Percentiles rank a stretch among this genome's conserved stretches.
Conservation (phyloP, 805 yeast species). For the Babjeviella inositovora region DNA sequence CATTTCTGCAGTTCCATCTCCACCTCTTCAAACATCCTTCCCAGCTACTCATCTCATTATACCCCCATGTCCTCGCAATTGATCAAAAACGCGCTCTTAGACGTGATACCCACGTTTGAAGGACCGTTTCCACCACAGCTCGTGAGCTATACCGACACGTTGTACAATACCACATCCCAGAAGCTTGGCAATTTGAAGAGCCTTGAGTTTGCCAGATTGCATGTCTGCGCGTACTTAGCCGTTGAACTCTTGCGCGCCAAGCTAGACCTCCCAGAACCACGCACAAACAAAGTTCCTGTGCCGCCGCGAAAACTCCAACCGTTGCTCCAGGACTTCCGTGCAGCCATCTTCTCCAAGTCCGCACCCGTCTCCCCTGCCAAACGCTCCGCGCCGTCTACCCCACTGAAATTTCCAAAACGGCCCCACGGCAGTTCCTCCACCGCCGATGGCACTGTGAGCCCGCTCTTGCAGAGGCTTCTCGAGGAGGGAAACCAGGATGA, state of each 20-base stretch:
- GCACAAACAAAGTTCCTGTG: slow-evolving; percentile 36
- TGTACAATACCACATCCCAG: slow-evolving; percentile 36
- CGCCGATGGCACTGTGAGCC: too few species aligned
- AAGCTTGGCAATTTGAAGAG: slow-evolving; percentile 29
- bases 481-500: too few species aligned
- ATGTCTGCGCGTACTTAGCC: slow-evolving; percentile 50
- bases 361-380: slow-evolving; percentile 1
- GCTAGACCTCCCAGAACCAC: slow-evolving; percentile 31
- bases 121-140: slow-evolving; percentile 25
- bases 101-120: slow-evolving; percentile 29
- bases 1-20: too few species aligned
- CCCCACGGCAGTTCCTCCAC: too few species aligned
- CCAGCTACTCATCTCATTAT: too few species aligned
- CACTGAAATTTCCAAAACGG: too few species aligned
- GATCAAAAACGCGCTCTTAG: slow-evolving; percentile 20
- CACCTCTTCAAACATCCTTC: too few species aligned
- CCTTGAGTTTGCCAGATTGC: slow-evolving; percentile 49
- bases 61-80: slow-evolving; percentile 15
- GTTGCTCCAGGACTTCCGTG: slow-evolving; percentile 5
- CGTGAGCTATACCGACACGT: slow-evolving; percentile 19
- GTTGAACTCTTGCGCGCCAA: slow-evolving; percentile 27
- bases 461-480: too few species aligned
- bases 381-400: too few species aligned
- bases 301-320: slow-evolving; percentile 18
- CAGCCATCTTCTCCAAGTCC: slow-evolving; percentile 1